A percentile compares a stretch with the other conserved stretches of the same genome.
phyloP scores from a whole-genome alignment of 768 basidiomycete species.

The Tricholoma bakamatsutake region DNA sequence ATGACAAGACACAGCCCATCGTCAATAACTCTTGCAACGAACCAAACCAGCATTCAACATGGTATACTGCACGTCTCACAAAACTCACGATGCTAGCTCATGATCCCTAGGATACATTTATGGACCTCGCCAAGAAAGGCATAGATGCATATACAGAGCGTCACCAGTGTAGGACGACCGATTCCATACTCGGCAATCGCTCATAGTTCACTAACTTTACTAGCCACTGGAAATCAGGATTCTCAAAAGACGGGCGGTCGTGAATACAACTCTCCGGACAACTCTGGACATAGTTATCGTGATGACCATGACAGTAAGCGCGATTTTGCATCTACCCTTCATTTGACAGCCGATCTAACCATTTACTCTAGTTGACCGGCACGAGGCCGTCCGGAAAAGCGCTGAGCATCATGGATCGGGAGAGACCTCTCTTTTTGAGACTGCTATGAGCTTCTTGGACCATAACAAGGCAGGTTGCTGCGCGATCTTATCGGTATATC shows the following conservation, averaged over 20 bases:
- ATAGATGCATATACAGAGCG: slow-evolving; percentile 46
- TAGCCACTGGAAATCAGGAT: slow-evolving; percentile 27
- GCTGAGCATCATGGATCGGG: slow-evolving; percentile 55
- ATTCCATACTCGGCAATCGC: slow-evolving; percentile 9
- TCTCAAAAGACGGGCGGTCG: slow-evolving; percentile 56
- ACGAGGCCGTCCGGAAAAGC: slow-evolving; percentile 46
- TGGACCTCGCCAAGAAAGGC: slow-evolving; percentile 68
- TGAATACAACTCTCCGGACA: slow-evolving; percentile 54
- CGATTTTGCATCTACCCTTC: neutral
- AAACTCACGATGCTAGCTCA: neutral
- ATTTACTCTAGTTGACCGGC: slow-evolving; percentile 47
- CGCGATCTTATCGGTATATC: neutral
- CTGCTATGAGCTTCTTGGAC: slow-evolving; percentile 47
- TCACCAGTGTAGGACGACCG: slow-evolving; percentile 31
- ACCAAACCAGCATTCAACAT: neutral
- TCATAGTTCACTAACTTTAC: slow-evolving; percentile 10
- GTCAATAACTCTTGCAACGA: neutral
- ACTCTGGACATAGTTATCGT: slow-evolving; percentile 27
- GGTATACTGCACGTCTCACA: neutral
- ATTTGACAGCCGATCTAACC: neutral
- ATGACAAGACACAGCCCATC: neutral
- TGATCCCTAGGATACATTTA: slow-evolving; percentile 51
- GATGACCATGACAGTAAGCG: slow-evolving; percentile 26
- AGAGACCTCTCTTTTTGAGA: slow-evolving; percentile 49
- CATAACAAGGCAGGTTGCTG: slow-evolving; percentile 40